Evolutionary conservation across 1,284 basidiomycete genomes (phyloP).

Genomic region (Fistulina hepatica): DNA sequence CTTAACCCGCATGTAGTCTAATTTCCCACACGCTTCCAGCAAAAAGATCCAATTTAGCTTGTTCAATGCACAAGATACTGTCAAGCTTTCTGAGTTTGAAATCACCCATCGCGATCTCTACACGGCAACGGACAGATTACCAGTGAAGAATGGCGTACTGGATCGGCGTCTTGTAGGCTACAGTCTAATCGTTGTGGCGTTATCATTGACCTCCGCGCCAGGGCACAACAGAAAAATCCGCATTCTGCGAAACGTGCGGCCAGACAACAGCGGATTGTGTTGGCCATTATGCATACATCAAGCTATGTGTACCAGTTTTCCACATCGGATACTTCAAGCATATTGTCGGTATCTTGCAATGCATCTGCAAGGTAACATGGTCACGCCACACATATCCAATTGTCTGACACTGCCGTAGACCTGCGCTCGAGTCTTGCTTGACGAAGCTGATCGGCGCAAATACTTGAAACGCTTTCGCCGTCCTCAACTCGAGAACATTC

Average conservation of each 20-base stretch:
- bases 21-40: slow-evolving; percentile 31
- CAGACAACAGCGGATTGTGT: slow-evolving; percentile 91
- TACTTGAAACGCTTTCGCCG: slow-evolving; percentile 87
- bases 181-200: background rate
- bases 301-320: slow-evolving; percentile 92
- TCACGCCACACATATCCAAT: background rate
- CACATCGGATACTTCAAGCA: slow-evolving; percentile 99
- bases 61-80: slow-evolving; percentile 86
- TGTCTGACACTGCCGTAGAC: slow-evolving; percentile 41
- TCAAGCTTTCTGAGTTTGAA: slow-evolving; percentile 90
- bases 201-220: slow-evolving; percentile 21
- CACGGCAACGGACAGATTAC: slow-evolving; percentile 66
- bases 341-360: slow-evolving; percentile 86
- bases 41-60: slow-evolving; percentile 93
- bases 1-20: background rate
- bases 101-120: slow-evolving; percentile 88
- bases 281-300: slow-evolving; percentile 97
- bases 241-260: slow-evolving; percentile 93
- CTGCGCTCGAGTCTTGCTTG: slow-evolving; percentile 89
- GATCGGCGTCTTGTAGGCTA: slow-evolving; percentile 69
- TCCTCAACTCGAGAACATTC: slow-evolving; percentile 88
- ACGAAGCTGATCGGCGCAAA: slow-evolving; percentile 75
- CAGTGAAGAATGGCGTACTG: slow-evolving; percentile 85
- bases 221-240: slow-evolving; percentile 93
- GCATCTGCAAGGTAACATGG: slow-evolving; percentile 83